Evolutionary conservation across 257 asterid genomes (phyloP).

Genomic region (Jacaranda copaia): DNA sequence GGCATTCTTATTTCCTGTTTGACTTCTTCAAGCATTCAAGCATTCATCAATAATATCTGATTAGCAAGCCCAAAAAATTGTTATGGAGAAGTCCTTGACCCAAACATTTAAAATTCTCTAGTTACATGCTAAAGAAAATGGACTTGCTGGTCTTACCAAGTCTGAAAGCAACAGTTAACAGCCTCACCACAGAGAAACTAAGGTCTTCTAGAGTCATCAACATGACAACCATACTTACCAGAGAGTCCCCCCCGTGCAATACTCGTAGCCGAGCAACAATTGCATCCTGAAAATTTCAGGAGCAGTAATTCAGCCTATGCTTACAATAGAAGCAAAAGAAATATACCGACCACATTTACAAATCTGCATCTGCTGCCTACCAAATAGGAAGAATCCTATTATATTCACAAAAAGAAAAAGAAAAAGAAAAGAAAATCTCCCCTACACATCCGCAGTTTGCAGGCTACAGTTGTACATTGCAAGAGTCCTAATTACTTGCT

Average conservation of each 20-base stretch:
- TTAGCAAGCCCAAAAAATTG: too few species aligned
- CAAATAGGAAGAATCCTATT: conserved; percentile 31
- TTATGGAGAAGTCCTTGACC: background rate
- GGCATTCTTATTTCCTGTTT: too few species aligned
- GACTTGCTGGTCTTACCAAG: conserved; percentile 9
- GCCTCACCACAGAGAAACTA: conserved; percentile 27
- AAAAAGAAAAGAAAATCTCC: background rate
- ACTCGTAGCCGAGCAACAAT: conserved; percentile 52
- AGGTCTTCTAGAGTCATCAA: conserved; percentile 27
- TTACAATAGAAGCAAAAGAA: conserved; percentile 38
- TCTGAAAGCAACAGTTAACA: conserved; percentile 23
- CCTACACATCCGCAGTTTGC: conserved; percentile 20
- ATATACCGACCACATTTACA: conserved; percentile 38
- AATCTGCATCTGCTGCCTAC: conserved; percentile 36
- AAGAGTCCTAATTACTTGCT: conserved; percentile 30
- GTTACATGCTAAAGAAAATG: conserved; percentile 9
- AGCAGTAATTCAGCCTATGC: conserved; percentile 50
- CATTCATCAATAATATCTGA: too few species aligned
- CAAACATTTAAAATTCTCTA: conserved; percentile 24
- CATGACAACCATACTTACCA: conserved; percentile 52
- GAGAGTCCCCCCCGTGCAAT: conserved; percentile 46
- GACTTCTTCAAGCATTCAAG: too few species aligned
- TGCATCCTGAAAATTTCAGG: conserved; percentile 67
- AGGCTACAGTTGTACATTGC: conserved; percentile 4
- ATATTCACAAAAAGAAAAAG: background rate